phyloP scores from a whole-genome alignment of 2,329 filamentous ascomycete genomes.

The Colletotrichum plurivorum region DNA sequence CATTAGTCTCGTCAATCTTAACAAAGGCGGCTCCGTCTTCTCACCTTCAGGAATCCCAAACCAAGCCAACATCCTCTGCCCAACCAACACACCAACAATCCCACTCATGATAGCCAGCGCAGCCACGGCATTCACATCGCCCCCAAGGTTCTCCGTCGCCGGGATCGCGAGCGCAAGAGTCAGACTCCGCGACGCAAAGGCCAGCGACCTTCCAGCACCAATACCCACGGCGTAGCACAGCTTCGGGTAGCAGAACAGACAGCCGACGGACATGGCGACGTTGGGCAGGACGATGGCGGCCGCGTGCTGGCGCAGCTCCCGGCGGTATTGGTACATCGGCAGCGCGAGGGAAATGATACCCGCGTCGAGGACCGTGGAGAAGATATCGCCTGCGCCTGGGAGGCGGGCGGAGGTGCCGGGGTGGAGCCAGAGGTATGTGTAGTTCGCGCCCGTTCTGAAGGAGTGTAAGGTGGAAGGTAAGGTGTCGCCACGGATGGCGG shows the following conservation, averaged over 20 bases:
- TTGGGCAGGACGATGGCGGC: constrained; percentile 68
- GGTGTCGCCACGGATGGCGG: constrained; percentile 56
- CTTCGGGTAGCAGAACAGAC: constrained; percentile 70
- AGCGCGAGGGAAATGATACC: constrained; percentile 71
- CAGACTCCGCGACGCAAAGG: constrained; percentile 69
- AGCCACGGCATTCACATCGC: constrained; percentile 68
- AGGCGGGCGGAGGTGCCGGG: constrained; percentile 42
- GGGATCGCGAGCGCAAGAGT: constrained; percentile 73
- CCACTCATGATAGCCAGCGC: constrained; percentile 72
- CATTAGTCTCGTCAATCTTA: not conserved
- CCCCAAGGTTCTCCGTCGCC: constrained; percentile 68
- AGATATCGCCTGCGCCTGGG: constrained; percentile 71
- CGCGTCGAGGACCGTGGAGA: constrained; percentile 68
- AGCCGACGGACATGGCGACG: constrained; percentile 64
- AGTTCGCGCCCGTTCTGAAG: constrained; percentile 68
- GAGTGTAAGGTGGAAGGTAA: constrained; percentile 58
- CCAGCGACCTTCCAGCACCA: constrained; percentile 63
- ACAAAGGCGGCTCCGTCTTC: constrained; percentile 25
- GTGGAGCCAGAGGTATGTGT: constrained; percentile 65
- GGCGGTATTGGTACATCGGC: constrained; percentile 73
- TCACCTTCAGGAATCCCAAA: constrained; percentile 68
- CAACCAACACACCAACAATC: constrained; percentile 71
- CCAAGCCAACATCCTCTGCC: constrained; percentile 61
- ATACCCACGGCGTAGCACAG: constrained; percentile 70
- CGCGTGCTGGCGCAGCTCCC: constrained; percentile 68